Percentiles rank a stretch among this genome's conserved stretches.
Evolutionary conservation across 306 rosid species (phyloP).

Genomic region (Leucaena leucocephala): DNA sequence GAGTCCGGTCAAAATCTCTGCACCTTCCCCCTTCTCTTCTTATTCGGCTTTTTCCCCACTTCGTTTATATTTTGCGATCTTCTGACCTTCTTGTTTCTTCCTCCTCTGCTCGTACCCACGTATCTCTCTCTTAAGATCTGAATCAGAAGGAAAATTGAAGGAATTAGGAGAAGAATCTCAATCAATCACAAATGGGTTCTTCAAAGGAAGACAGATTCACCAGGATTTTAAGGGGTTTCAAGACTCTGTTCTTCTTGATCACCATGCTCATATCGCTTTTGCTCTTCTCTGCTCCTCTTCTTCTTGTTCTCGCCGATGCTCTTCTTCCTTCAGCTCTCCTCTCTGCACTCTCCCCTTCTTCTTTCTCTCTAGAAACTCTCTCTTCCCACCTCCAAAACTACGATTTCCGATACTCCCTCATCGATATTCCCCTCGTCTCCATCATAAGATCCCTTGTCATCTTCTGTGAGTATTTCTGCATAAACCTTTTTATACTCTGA

Average conservation of each 20-base stretch:
- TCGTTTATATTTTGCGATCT: neutral
- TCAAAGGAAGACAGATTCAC: slow-evolving; percentile 62
- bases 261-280: slow-evolving; percentile 67
- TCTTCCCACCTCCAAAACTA: slow-evolving; percentile 57
- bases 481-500: neutral
- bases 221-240: slow-evolving; percentile 53
- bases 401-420: slow-evolving; percentile 67
- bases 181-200: slow-evolving; percentile 50
- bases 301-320: slow-evolving; percentile 62
- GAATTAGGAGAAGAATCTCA: neutral
- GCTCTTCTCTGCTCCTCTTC: slow-evolving; percentile 68
- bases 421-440: slow-evolving; percentile 69
- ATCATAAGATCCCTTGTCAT: slow-evolving; percentile 60
- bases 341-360: slow-evolving; percentile 51
- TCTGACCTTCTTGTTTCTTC: neutral
- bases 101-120: neutral
- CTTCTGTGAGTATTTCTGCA: slow-evolving; percentile 48
- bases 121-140: neutral
- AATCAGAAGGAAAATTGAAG: neutral
- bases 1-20: slow-evolving; percentile 43
- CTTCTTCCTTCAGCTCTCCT: slow-evolving; percentile 68
- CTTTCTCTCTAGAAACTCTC: slow-evolving; percentile 41
- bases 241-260: slow-evolving; percentile 66
- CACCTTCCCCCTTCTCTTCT: slow-evolving; percentile 29
- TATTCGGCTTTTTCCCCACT: neutral